phyloP scores from a whole-genome alignment of 331 rosid species.

The Spiraea crenata region DNA sequence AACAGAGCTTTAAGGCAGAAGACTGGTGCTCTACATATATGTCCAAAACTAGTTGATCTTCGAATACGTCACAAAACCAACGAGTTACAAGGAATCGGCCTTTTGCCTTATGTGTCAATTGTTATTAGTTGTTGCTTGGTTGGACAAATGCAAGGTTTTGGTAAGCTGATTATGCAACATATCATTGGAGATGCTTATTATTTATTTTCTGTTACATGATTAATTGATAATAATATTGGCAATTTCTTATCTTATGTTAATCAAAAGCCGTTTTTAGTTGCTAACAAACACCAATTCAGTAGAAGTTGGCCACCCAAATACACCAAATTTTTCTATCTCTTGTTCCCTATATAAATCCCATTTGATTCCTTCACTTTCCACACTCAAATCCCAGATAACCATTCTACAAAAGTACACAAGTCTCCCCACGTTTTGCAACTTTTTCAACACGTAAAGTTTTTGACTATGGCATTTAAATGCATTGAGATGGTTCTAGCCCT shows the following conservation, averaged over 20 bases:
- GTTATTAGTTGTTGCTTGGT: too few species aligned
- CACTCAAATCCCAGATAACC: neutral
- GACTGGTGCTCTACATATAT: neutral
- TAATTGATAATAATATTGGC: neutral
- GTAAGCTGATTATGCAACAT: neutral
- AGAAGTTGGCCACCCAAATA: slow-evolving; percentile 53
- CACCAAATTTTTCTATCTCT: slow-evolving; percentile 26
- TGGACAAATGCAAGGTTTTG: neutral
- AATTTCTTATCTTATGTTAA: neutral
- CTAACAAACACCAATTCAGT: slow-evolving; percentile 15
- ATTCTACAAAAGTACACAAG: neutral
- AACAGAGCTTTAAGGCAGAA: neutral
- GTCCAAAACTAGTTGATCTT: too few species aligned
- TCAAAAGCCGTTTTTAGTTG: slow-evolving; percentile 5
- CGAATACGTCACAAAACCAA: too few species aligned
- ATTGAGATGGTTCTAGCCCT: slow-evolving; percentile 25
- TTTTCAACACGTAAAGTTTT: neutral
- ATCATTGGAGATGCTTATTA: neutral
- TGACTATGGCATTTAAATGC: slow-evolving; percentile 36
- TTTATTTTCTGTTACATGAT: too few species aligned
- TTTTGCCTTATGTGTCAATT: neutral
- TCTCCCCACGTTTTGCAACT: neutral
- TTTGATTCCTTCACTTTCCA: neutral
- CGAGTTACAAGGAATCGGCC: neutral
- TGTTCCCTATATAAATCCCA: slow-evolving; percentile 26